Conservation (phyloP, 164 flowering plant genomes). For the Nymphaea colorata region DNA sequence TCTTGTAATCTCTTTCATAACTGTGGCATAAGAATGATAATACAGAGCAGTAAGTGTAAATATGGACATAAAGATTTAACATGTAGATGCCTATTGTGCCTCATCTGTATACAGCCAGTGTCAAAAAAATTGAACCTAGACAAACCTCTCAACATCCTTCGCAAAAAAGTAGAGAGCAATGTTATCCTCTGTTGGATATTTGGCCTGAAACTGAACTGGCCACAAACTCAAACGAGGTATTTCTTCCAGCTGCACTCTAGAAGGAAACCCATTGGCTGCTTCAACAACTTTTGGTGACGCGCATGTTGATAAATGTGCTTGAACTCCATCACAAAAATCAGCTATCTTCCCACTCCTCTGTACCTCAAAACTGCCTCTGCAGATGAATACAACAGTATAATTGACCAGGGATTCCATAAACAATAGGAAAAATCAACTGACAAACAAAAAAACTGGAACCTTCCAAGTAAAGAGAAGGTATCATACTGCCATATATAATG, state of each 20-base stretch:
- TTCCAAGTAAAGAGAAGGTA: slow-evolving; percentile 4
- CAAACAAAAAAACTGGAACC: no score
- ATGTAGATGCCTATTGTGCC: no score
- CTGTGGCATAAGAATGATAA: slow-evolving; percentile 24
- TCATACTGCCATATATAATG: slow-evolving; percentile 84
- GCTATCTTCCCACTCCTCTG: slow-evolving; percentile 32
- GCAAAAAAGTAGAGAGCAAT: slow-evolving; percentile 93
- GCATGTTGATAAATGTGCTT: slow-evolving; percentile 77
- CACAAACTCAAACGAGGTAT: slow-evolving; percentile 63
- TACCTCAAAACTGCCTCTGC: slow-evolving; percentile 82
- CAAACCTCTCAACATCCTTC: slow-evolving; percentile 72
- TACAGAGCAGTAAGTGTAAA: not conserved
- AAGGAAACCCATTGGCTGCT: slow-evolving; percentile 46
- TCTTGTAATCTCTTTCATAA: slow-evolving; percentile 55
- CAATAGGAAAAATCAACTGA: not conserved
- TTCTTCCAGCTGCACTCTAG: slow-evolving; percentile 45
- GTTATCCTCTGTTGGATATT: slow-evolving; percentile 59
- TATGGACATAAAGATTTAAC: no score
- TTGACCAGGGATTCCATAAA: no score
- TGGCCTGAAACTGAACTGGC: slow-evolving; percentile 65
- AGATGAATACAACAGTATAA: slow-evolving; percentile 1
- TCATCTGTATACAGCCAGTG: no score
- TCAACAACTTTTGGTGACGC: slow-evolving; percentile 77
- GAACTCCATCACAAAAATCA: slow-evolving; percentile 56
- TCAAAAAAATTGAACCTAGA: not conserved